Conservation (phyloP, 345 rosid species). For the Salix brachista region DNA sequence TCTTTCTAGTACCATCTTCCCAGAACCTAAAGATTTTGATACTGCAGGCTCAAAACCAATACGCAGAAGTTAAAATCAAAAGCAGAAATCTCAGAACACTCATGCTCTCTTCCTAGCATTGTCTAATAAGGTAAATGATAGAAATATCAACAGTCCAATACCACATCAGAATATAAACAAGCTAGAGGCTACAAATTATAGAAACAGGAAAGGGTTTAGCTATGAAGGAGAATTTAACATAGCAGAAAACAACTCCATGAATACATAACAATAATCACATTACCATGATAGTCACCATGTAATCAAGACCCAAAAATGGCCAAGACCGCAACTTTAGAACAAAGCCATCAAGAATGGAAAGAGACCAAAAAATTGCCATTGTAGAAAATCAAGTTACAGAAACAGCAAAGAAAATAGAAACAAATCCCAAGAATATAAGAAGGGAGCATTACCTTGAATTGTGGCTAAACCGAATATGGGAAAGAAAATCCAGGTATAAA, state of each 20-base stretch:
- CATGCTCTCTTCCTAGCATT: not conserved
- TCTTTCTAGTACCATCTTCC: conserved; percentile 69
- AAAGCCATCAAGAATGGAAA: conserved; percentile 3
- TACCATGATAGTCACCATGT: not conserved
- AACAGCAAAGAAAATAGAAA: not conserved
- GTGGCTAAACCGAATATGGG: conserved; percentile 3
- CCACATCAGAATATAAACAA: not conserved
- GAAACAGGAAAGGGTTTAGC: not conserved
- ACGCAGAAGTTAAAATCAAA: too few relatives aligned
- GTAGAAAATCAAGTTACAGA: not conserved
- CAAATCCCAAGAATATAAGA: not conserved
- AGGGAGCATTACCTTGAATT: conserved; percentile 42
- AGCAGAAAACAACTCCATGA: conserved; percentile 3
- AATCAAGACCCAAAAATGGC: conserved; percentile 2
- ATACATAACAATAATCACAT: conserved; percentile 8
- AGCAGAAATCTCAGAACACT: not conserved
- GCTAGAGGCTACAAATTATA: not conserved
- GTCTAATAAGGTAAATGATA: not conserved
- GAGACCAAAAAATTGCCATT: not conserved
- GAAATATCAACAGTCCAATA: not conserved
- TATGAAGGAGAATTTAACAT: not conserved
- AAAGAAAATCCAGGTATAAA: not conserved
- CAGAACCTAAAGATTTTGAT: conserved; percentile 61
- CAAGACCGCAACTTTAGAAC: not conserved
- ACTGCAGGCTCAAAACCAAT: conserved; percentile 60